These are phyloP conservation scores for Adansonia madagascariensis DNA, from an alignment of 441 rosid genomes.

Conservation along the genomic window DNA sequence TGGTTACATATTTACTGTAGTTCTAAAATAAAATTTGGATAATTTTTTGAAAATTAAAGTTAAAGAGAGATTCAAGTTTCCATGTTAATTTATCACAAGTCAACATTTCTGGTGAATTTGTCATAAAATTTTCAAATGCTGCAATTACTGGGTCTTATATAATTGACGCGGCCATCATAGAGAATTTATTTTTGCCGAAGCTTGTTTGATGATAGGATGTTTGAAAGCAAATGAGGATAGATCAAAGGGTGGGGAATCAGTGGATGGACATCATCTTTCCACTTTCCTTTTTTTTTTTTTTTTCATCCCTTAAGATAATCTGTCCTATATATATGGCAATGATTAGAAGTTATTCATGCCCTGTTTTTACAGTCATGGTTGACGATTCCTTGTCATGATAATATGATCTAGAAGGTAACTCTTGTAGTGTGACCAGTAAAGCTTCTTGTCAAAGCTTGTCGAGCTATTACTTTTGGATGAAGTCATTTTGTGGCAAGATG, in stretches of 20 bases:
- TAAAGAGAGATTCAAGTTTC: neutral
- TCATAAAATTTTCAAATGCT: neutral
- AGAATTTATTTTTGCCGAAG: neutral
- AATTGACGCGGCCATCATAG: neutral
- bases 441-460: slow-evolving; percentile 17
- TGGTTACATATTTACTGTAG: slow-evolving; percentile 1
- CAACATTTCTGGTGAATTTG: neutral
- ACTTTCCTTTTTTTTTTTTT: neutral
- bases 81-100: slow-evolving; percentile 5
- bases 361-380: slow-evolving; percentile 1
- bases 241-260: neutral
- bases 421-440: slow-evolving; percentile 9
- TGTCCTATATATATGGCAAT: neutral
- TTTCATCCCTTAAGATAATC: neutral
- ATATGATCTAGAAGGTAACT: slow-evolving; percentile 10
- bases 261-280: neutral
- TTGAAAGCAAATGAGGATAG: neutral
- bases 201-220: neutral
- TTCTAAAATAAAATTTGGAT: neutral
- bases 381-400: neutral
- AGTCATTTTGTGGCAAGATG: slow-evolving; percentile 20
- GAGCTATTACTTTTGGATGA: slow-evolving; percentile 23
- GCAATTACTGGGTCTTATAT: neutral
- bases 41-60: neutral
- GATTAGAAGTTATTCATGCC: neutral